Conservation (phyloP, 2,329 filamentous ascomycete genomes). For the Phialemonium atrogriseum region DNA sequence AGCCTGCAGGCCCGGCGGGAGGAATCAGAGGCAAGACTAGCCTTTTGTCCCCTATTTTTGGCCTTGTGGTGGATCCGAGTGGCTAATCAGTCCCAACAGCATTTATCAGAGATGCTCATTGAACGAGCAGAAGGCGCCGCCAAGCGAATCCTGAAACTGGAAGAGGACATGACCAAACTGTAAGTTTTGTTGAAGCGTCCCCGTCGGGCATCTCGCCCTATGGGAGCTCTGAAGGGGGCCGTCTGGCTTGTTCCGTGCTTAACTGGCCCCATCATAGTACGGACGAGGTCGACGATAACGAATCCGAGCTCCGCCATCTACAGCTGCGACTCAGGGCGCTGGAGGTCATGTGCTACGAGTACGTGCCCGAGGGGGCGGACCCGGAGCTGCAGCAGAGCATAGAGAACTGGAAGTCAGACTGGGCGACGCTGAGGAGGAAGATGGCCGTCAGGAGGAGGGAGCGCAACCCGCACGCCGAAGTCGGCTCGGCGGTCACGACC, state of each 20-base stretch:
- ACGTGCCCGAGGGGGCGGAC: conserved; percentile 40
- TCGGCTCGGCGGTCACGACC: too few species aligned
- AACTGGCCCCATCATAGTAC: conserved; percentile 29
- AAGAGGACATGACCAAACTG: conserved; percentile 50
- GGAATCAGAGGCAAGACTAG: conserved; percentile 48
- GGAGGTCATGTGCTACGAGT: conserved; percentile 46
- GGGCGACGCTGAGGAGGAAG: conserved; percentile 24
- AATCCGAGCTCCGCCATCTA: conserved; percentile 52
- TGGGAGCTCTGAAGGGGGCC: too few species aligned
- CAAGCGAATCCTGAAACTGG: conserved; percentile 50
- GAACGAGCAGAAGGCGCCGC: conserved; percentile 49
- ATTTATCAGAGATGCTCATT: conserved; percentile 54
- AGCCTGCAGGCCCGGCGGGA: conserved; percentile 48
- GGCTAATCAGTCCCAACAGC: conserved; percentile 28
- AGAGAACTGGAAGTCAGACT: conserved; percentile 53
- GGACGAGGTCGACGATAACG: conserved; percentile 45
- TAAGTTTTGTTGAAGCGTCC: conserved; percentile 22
- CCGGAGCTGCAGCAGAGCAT: conserved; percentile 51
- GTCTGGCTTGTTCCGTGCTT: too few species aligned
- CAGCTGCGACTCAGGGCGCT: conserved; percentile 55
- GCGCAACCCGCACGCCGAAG: conserved; percentile 1
- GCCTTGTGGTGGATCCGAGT: neutral
- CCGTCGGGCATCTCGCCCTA: conserved; percentile 1
- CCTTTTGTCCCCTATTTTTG: conserved; percentile 5
- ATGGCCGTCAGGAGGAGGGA: conserved; percentile 12